These are phyloP conservation scores for Umbelopsis ramanniana DNA, from an alignment of 192 early-diverging fungal species.

Conservation along the genomic window DNA sequence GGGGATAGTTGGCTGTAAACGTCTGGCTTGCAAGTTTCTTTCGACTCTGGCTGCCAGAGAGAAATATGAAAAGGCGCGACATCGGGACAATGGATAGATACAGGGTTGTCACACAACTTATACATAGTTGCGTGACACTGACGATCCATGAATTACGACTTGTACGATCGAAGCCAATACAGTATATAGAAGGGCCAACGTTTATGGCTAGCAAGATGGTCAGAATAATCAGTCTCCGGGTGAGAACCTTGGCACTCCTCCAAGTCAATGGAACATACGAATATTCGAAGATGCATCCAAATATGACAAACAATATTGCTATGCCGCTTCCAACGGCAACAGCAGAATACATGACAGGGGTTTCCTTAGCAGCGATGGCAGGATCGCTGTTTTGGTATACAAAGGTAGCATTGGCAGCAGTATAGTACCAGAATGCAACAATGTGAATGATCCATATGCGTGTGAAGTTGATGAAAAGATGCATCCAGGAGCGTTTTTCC, in stretches of 20 bases:
- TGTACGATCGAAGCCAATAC: conserved; percentile 50
- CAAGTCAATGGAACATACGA: conserved; percentile 71
- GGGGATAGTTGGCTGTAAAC: conserved; percentile 78
- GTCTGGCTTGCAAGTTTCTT: conserved; percentile 56
- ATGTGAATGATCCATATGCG: conserved; percentile 89
- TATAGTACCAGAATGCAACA: conserved; percentile 80
- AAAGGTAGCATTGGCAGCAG: conserved; percentile 68
- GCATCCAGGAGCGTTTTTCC: conserved; percentile 84
- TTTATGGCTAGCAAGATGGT: conserved; percentile 67
- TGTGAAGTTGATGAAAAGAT: conserved; percentile 82
- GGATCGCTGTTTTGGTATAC: conserved; percentile 55
- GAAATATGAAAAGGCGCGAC: conserved; percentile 53
- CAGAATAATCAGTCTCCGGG: conserved; percentile 59
- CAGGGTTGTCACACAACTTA: conserved; percentile 68
- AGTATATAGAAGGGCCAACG: conserved; percentile 66
- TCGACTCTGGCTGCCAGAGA: conserved; percentile 23
- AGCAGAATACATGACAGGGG: conserved; percentile 59
- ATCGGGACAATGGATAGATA: conserved; percentile 71
- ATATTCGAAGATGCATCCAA: conserved; percentile 71
- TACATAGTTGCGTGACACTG: conserved; percentile 69
- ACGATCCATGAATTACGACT: conserved; percentile 57
- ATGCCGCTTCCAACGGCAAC: conserved; percentile 71
- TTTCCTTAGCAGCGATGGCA: conserved; percentile 43
- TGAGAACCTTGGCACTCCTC: conserved; percentile 55
- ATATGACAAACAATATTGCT: conserved; percentile 67